Evolutionary conservation across 495 filamentous ascomycete genomes (phyloP).

Genomic region (Choiromyces venosus): DNA sequence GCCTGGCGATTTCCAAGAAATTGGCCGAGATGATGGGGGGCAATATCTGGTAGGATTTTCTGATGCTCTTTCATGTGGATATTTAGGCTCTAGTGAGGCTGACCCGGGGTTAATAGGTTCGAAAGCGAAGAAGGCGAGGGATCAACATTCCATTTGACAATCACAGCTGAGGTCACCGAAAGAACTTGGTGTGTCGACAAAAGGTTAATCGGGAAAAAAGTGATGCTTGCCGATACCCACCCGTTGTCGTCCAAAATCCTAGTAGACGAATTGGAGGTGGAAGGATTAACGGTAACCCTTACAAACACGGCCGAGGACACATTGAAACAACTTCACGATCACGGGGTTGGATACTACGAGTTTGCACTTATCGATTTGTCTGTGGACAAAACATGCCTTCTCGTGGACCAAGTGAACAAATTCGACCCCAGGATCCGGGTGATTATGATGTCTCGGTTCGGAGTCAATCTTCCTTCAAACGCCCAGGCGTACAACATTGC

Average conservation of each 20-base stretch:
- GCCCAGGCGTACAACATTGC: conserved; percentile 35
- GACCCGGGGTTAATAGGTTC: conserved; percentile 29
- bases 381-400: conserved; percentile 35
- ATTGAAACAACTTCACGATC: conserved; percentile 17
- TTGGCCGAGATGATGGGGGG: conserved; percentile 43
- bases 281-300: conserved; percentile 33
- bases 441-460: conserved; percentile 41
- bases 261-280: conserved; percentile 40
- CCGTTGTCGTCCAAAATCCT: conserved; percentile 40
- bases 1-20: conserved; percentile 41
- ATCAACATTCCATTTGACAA: conserved; percentile 39
- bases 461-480: conserved; percentile 28
- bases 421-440: conserved; percentile 35
- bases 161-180: conserved; percentile 31
- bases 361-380: conserved; percentile 40
- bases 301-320: conserved; percentile 25
- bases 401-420: conserved; percentile 34
- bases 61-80: background rate
- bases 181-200: conserved; percentile 34
- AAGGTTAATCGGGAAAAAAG: conserved; percentile 31
- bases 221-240: conserved; percentile 39
- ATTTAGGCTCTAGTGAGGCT: background rate
- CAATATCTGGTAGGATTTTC: conserved; percentile 35
- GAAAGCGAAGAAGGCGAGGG: conserved; percentile 40
- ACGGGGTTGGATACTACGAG: conserved; percentile 28